Evolutionary conservation across 2,329 filamentous ascomycete genomes (phyloP), one percentile per base, ranked within the genome.

Genomic region (Aureobasidium subglaciale): DNA sequence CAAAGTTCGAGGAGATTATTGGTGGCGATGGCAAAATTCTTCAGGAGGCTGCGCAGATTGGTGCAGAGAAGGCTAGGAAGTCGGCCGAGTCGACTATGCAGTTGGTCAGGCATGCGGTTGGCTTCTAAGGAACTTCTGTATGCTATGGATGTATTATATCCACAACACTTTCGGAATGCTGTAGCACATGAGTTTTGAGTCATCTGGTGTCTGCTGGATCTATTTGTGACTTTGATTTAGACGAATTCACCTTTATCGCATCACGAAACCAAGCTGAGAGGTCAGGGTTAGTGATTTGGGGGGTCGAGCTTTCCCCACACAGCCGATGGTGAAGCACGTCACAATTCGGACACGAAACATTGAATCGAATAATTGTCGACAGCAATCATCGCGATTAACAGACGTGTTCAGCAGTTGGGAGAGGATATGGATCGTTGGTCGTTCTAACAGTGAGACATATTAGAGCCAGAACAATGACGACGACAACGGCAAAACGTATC

Each of bases 61-160:
- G 88, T 0, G 81, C 80, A 0, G 67, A 69, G 35, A 82, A 77
- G 65, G 88, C 88, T n/a, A 73, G 74, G 22, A 66, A 72, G 48
- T 88, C 76, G 62, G 87, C 88, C 0, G 71, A 73, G 45, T 63
- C 63, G 45, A 81, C 77, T 0, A 76, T 82, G 71, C 62, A 63
- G 3, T 52, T 64, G 37, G 74, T 79, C 27, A 72, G 70, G 59
- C 63, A 70, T 45, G 73, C 70, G 16, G 64, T 78, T 32, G 76
- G 76, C 15, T 63, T 75, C 20, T 57, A 20, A 16, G 40, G n/a
- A n/a, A n/a, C n/a, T n/a, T n/a, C n/a, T n/a, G n/a, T n/a, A n/a
- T n/a, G n/a, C n/a, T n/a, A n/a, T n/a, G n/a, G n/a, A n/a, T n/a
- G n/a, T n/a, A n/a, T n/a, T n/a, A n/a, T n/a, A n/a, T n/a, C n/a